Base-by-base conservation (phyloP, 2,329 filamentous ascomycete genomes). In the Pyrenochaeta sp. region DNA sequence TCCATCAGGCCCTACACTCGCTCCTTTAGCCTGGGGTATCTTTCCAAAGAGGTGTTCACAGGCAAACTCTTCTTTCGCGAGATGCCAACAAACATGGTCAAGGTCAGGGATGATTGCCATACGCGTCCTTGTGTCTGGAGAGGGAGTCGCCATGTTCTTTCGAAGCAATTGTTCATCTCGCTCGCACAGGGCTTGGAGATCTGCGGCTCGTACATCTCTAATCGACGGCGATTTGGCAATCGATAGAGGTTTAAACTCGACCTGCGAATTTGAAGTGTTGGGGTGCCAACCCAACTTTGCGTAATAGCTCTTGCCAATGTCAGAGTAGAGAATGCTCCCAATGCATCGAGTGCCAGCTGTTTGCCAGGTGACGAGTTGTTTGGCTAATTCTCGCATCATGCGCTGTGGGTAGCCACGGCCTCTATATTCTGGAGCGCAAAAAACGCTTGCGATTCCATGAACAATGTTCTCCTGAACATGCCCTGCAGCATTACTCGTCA, bases 231-330 rank as follows among this genome's bases (percentile, higher is more conserved):
- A 42, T 21, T 42, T 31, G 2, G 27, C 7, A 7, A 20, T 37
- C 18, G 32, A 41, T 56, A 54, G 49, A 11, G 77, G 57, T 1
- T 82, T 78, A 7, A 80, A 75, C 51, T 95, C 84, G 20, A 83
- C 79, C 35, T 93, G 81, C 68, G 94, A 90, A 2, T 83, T 81
- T 56, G 89, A 92, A 14, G 83, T 80, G 61, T 87, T 91, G 0
- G 86, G 81, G 31, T 83, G 79, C 92, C 92, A 96, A 27, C 91
- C 91, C 56, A 85, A 81, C 35, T 81, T 82, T 5, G 88, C 83
- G 74, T 97, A 97, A 75, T 91, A 96, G 3, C 78, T 77, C 77
- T 90, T 91, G 14, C 92, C 90, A 58, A 94, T 91, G 67, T 95
- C 90, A 3, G 91, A 96, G 75, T 88, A 96, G 9, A 97, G 80